Conservation (phyloP, 305 asterid genomes). For the Lippia alba region DNA sequence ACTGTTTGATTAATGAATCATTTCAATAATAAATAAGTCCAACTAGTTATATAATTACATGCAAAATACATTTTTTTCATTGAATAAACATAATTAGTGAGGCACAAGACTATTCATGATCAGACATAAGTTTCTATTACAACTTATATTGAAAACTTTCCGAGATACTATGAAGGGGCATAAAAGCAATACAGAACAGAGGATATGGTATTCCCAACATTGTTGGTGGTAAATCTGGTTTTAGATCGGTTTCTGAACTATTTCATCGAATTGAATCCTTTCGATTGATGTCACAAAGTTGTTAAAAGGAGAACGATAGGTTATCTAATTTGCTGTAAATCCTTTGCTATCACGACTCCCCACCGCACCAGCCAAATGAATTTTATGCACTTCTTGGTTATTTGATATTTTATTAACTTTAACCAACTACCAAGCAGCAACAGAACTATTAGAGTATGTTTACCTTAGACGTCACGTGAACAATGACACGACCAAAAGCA, state of each 20-base stretch:
- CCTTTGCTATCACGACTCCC: no score
- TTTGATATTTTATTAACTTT: slow-evolving; percentile 4
- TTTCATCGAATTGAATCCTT: not conserved
- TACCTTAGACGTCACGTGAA: slow-evolving; percentile 79
- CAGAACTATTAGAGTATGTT: slow-evolving; percentile 18
- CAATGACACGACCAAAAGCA: slow-evolving; percentile 65
- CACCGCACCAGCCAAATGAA: not conserved
- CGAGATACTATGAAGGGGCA: not conserved
- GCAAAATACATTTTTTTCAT: no score
- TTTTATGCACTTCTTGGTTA: not conserved
- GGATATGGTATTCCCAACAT: not conserved
- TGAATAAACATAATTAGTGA: not conserved
- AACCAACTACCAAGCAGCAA: slow-evolving; percentile 8
- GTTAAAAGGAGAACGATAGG: not conserved
- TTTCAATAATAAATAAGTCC: not conserved
- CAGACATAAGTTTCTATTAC: not conserved
- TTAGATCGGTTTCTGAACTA: no score
- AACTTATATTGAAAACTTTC: not conserved
- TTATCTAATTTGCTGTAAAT: not conserved
- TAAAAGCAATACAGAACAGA: no score
- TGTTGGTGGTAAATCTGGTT: not conserved
- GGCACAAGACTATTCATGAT: not conserved
- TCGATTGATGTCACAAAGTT: not conserved
- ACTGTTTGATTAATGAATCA: not conserved
- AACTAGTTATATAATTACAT: not conserved